Evolutionary conservation across 768 basidiomycete genomes (phyloP).

Genomic region (Naganishia onofrii): DNA sequence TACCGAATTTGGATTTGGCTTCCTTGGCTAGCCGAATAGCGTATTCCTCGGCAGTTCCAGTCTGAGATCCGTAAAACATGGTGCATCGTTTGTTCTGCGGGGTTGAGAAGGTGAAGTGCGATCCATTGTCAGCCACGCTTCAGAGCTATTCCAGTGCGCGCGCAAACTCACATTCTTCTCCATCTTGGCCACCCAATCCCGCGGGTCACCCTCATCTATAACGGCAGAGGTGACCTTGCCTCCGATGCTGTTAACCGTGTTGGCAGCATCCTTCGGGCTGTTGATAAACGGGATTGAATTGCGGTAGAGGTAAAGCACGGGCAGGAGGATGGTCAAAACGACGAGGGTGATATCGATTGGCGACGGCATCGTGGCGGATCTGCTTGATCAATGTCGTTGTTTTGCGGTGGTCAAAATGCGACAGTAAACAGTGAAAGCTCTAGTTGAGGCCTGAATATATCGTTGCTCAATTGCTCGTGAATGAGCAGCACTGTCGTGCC

Average conservation of each 20-base stretch:
- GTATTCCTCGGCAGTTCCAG: slow-evolving; percentile 94
- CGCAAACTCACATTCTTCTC: slow-evolving; percentile 73
- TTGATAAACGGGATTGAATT: slow-evolving; percentile 46
- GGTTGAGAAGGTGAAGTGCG: slow-evolving; percentile 28
- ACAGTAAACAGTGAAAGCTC: background rate
- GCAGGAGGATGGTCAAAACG: slow-evolving; percentile 55
- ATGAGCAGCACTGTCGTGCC: background rate
- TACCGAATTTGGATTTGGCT: slow-evolving; percentile 90
- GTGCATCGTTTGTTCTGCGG: slow-evolving; percentile 88
- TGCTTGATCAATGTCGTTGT: too few relatives aligned
- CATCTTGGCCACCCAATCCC: slow-evolving; percentile 93
- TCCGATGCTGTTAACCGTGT: slow-evolving; percentile 23
- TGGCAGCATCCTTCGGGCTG: slow-evolving; percentile 18
- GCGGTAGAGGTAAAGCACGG: slow-evolving; percentile 46
- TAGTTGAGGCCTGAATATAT: too few relatives aligned
- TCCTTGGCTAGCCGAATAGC: slow-evolving; percentile 97
- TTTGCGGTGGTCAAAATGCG: too few relatives aligned
- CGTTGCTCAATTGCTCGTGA: too few relatives aligned
- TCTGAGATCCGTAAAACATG: slow-evolving; percentile 98
- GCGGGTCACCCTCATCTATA: slow-evolving; percentile 61
- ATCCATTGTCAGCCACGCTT: background rate
- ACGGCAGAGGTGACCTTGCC: slow-evolving; percentile 16
- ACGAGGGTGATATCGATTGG: slow-evolving; percentile 51
- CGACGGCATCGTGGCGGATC: slow-evolving; percentile 45
- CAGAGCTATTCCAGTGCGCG: background rate